These are phyloP conservation scores for Pseudogymnoascus destructans DNA, from an alignment of 2,329 filamentous ascomycete species.

Conservation along the genomic window DNA sequence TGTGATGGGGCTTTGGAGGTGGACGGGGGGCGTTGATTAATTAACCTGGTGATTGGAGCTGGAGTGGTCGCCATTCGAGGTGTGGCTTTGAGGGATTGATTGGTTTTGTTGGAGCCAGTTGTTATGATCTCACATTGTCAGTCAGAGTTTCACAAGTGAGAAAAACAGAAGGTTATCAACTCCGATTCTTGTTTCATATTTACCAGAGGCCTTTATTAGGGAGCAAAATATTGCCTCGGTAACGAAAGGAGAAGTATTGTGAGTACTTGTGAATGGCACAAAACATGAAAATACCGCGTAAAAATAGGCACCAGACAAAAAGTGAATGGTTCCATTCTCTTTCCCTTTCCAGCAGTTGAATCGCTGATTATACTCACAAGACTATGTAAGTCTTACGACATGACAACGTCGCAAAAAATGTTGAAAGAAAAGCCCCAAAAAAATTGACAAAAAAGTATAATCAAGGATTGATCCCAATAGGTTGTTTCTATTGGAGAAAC, in stretches of 20 bases:
- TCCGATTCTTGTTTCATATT: not conserved
- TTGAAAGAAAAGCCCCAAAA: not conserved
- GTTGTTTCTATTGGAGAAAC: slow-evolving; percentile 6
- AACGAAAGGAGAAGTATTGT: not conserved
- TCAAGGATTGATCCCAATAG: slow-evolving; percentile 6
- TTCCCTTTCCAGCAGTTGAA: not conserved
- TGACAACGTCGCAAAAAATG: not conserved
- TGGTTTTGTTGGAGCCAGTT: not conserved
- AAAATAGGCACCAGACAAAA: not conserved
- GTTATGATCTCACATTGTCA: not conserved
- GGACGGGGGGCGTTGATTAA: not conserved
- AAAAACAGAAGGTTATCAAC: not conserved
- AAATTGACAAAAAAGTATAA: not conserved
- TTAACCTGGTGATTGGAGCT: not conserved
- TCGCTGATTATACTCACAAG: not conserved
- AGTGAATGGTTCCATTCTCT: not conserved
- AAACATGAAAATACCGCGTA: not conserved
- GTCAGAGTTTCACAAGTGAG: not conserved
- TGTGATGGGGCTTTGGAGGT: not conserved
- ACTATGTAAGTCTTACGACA: not conserved
- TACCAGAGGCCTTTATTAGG: not conserved
- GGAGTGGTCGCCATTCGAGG: not conserved
- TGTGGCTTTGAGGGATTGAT: not conserved
- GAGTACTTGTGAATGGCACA: not conserved
- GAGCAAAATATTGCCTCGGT: not conserved